Percentiles rank a stretch among this genome's conserved stretches.
phyloP scores from a whole-genome alignment of 106 monocot species.

The Dioscorea zingiberensis region DNA sequence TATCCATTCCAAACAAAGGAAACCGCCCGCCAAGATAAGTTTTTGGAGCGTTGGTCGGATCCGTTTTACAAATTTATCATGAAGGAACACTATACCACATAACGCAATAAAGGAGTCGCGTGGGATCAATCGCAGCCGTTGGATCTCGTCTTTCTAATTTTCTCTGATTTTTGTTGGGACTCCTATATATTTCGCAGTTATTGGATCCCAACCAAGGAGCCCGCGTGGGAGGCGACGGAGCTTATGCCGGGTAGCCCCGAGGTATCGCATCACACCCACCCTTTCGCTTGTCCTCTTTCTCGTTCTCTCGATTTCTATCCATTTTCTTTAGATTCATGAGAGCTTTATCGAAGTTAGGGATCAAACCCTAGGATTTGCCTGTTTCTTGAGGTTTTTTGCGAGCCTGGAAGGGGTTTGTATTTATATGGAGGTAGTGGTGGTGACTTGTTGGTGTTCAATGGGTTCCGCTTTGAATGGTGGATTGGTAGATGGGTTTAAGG shows the following conservation, averaged over 20 bases:
- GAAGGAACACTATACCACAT: too few relatives aligned
- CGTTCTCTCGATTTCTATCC: neutral
- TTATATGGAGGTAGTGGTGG: too few relatives aligned
- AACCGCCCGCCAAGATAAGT: too few relatives aligned
- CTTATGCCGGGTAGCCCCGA: constrained; percentile 7
- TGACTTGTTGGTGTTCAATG: neutral
- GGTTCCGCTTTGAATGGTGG: neutral
- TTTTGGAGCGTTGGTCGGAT: too few relatives aligned
- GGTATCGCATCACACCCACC: neutral
- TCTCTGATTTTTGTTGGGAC: too few relatives aligned
- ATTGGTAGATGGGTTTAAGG: neutral
- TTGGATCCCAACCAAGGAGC: too few relatives aligned
- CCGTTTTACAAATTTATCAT: too few relatives aligned
- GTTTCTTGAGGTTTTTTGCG: neutral
- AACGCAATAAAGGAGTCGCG: too few relatives aligned
- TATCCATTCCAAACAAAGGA: too few relatives aligned
- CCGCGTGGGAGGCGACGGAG: constrained; percentile 4
- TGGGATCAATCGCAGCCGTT: too few relatives aligned
- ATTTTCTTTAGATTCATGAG: neutral
- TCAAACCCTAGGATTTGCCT: neutral
- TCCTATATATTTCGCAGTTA: too few relatives aligned
- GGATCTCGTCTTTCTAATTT: too few relatives aligned
- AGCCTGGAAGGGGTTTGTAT: neutral
- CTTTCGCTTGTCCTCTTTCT: neutral
- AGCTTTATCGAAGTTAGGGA: neutral